These are phyloP conservation scores for Linum tenue DNA, from an alignment of 345 rosid species.

Conservation along the genomic window DNA sequence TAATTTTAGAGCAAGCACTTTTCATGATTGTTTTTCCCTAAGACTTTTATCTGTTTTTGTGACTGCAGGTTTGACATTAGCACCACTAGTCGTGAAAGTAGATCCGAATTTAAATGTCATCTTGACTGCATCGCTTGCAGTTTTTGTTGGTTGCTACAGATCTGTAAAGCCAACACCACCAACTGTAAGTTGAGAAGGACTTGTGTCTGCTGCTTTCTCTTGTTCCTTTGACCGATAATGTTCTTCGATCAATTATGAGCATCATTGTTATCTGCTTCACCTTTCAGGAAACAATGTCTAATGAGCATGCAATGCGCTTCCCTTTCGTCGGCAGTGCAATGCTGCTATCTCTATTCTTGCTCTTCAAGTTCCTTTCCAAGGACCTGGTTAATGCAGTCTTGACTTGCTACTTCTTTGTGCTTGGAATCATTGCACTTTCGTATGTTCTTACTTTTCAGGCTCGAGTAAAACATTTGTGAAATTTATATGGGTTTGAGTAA, in stretches of 20 bases:
- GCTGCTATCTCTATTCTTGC: slow-evolving; percentile 84
- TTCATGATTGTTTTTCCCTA: not conserved
- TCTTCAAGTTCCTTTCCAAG: slow-evolving; percentile 91
- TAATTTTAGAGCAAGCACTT: not conserved
- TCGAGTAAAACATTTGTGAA: too few relatives aligned
- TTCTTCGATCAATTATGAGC: not conserved
- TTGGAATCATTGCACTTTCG: slow-evolving; percentile 93
- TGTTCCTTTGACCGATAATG: not conserved
- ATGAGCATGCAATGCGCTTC: slow-evolving; percentile 98
- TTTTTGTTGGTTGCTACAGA: slow-evolving; percentile 93
- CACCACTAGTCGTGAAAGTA: slow-evolving; percentile 83
- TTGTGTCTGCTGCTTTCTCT: not conserved
- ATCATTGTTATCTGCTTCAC: slow-evolving; percentile 8
- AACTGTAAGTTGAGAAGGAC: slow-evolving; percentile 34
- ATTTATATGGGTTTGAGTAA: too few relatives aligned
- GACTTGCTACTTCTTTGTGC: slow-evolving; percentile 88
- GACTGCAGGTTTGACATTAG: slow-evolving; percentile 72
- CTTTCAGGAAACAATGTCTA: slow-evolving; percentile 92
- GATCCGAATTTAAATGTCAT: slow-evolving; percentile 85
- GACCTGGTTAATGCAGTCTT: slow-evolving; percentile 93
- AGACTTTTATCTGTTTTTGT: not conserved
- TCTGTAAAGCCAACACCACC: slow-evolving; percentile 97
- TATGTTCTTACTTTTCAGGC: slow-evolving; percentile 34
- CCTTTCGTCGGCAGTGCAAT: slow-evolving; percentile 98
- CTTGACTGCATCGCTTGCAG: slow-evolving; percentile 83